Conservation (phyloP, 2,329 filamentous ascomycete genomes). For the Colletotrichum orbiculare region DNA sequence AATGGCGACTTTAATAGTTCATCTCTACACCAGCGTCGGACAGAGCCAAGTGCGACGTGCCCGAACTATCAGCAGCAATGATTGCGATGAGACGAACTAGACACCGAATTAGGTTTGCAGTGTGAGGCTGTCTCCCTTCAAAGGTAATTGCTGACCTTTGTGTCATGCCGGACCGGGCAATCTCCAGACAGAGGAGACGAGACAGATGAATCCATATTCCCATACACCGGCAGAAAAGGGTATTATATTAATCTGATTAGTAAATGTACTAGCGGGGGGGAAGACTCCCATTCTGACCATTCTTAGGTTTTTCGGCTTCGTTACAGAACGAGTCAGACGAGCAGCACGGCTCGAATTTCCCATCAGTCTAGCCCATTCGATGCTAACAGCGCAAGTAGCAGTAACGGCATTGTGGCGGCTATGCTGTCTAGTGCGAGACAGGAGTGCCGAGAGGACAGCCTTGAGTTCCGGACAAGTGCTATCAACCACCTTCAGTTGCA, state of each 20-base stretch:
- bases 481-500: too few relatives aligned
- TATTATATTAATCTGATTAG: conserved; percentile 1
- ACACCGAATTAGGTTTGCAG: not conserved
- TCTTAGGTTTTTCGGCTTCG: not conserved
- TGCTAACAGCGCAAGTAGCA: too few relatives aligned
- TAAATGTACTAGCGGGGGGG: not conserved
- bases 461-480: too few relatives aligned
- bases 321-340: not conserved
- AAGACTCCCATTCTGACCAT: not conserved
- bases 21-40: not conserved
- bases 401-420: too few relatives aligned
- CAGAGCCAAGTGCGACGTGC: not conserved
- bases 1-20: not conserved
- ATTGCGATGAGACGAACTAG: not conserved
- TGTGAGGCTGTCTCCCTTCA: not conserved
- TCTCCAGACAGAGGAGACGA: not conserved
- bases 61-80: not conserved
- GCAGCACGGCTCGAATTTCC: too few relatives aligned
- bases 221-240: not conserved
- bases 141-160: not conserved
- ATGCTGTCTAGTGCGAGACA: too few relatives aligned
- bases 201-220: not conserved
- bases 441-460: too few relatives aligned
- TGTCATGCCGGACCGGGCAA: conserved; percentile 1
- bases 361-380: too few relatives aligned